A percentile compares a stretch with the other conserved stretches of the same genome.
Evolutionary conservation across 2,329 filamentous ascomycete species (phyloP).

Genomic region (Zasmidium cellare): DNA sequence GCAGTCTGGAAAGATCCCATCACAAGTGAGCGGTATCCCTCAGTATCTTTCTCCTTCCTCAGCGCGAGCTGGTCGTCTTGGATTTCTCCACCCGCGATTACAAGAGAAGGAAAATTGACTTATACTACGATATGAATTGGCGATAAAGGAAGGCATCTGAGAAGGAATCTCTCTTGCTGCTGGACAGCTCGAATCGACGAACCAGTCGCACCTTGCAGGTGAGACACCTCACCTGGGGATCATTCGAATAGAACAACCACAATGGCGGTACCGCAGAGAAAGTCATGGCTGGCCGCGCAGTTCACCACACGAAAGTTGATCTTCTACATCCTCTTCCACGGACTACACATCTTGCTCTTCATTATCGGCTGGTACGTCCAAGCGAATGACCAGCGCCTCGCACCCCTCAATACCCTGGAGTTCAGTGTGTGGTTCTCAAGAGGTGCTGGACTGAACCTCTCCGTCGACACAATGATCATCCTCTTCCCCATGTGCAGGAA

Average conservation of each 20-base stretch:
- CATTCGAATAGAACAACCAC: background rate
- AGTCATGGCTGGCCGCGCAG: slow-evolving; percentile 36
- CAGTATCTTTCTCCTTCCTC: too few species aligned
- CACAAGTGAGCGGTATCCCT: background rate
- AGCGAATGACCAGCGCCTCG: slow-evolving; percentile 64
- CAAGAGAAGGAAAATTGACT: background rate
- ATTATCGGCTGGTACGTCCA: slow-evolving; percentile 61
- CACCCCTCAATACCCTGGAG: slow-evolving; percentile 74
- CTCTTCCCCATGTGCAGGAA: slow-evolving; percentile 94
- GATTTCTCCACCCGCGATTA: background rate
- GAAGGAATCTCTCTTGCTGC: background rate
- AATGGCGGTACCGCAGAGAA: slow-evolving; percentile 24
- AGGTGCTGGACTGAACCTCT: slow-evolving; percentile 84
- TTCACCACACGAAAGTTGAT: slow-evolving; percentile 36
- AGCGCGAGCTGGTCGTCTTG: too few species aligned
- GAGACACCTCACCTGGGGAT: background rate
- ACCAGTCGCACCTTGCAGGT: too few species aligned
- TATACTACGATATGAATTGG: slow-evolving; percentile 7
- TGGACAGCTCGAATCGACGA: slow-evolving; percentile 1
- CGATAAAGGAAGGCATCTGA: background rate
- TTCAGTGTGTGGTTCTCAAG: slow-evolving; percentile 96
- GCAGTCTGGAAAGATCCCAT: background rate
- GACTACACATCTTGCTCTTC: slow-evolving; percentile 39
- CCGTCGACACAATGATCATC: slow-evolving; percentile 82
- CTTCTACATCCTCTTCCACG: slow-evolving; percentile 40